Conservation (phyloP, 257 asterid species). For the Linderniella brevidens region DNA sequence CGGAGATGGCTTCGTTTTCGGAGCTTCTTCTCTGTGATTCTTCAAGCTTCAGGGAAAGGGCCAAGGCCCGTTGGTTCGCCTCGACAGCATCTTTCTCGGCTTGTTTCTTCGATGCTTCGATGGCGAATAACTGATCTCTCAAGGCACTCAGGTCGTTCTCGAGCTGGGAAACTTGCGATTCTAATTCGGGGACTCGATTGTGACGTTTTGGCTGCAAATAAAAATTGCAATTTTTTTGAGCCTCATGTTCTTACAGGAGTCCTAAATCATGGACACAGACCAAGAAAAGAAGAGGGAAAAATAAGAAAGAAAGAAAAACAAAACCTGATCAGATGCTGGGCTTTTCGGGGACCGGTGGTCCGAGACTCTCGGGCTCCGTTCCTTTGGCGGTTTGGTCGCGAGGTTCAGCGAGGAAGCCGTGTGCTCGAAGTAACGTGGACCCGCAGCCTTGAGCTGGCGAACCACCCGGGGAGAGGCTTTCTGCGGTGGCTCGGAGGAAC, state of each 20-base stretch:
- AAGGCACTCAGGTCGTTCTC: slow-evolving; percentile 60
- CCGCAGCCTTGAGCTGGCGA: slow-evolving; percentile 48
- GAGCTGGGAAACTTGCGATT: slow-evolving; percentile 55
- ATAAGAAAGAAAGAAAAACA: neutral
- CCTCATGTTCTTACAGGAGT: no score
- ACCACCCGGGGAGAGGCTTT: slow-evolving; percentile 53
- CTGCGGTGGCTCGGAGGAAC: slow-evolving; percentile 9
- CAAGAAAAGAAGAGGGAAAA: no score
- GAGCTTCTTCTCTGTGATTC: slow-evolving; percentile 27
- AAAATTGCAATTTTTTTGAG: no score
- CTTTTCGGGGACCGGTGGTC: slow-evolving; percentile 15
- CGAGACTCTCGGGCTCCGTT: slow-evolving; percentile 41
- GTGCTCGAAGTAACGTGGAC: slow-evolving; percentile 36
- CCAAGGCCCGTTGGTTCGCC: slow-evolving; percentile 37
- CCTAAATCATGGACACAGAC: neutral
- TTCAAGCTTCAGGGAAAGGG: slow-evolving; percentile 39
- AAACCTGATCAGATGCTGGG: slow-evolving; percentile 45
- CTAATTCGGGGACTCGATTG: slow-evolving; percentile 47
- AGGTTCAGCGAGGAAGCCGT: slow-evolving; percentile 42
- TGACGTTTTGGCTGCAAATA: slow-evolving; percentile 32
- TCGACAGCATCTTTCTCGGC: slow-evolving; percentile 57
- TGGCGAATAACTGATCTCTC: slow-evolving; percentile 48
- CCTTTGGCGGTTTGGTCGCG: slow-evolving; percentile 33
- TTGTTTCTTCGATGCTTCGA: slow-evolving; percentile 58
- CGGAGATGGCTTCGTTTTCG: slow-evolving; percentile 7